Base-by-base conservation (phyloP, 176 grass and related monocot genomes). In the Puya raimondii region DNA sequence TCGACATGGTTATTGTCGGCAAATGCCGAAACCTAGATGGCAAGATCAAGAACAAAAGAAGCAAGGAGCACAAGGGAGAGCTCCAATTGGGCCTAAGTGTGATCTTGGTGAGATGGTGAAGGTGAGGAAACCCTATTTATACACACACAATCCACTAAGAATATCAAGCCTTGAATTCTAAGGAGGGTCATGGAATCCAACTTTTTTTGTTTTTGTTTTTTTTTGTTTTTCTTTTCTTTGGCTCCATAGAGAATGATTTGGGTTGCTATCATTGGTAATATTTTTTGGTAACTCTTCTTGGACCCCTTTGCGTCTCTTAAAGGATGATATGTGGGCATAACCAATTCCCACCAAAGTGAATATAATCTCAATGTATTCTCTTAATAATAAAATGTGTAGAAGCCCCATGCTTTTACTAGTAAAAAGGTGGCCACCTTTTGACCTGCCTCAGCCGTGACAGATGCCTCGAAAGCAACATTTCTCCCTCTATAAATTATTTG, bases 371-470 rank as follows among this genome's bases (percentile, higher is more conserved):
- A 47, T 48, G 76, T 79, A 82, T 85, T 89, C 79, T 71, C 70
- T 65, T 78, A 80, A 86, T 86, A 80, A 16, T 75, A 54, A 77
- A 86, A 54, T 70, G 42, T 63, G 50, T 69, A 51, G 66, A 51
- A 70, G 51, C 57, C 76, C 42, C 26, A 25, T 52, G 51, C 11
- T 50, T 51, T 66, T 57, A 23, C 47, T 59, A 76, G 8, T 8
- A 8, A 63, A 64, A 85, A 82, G 87, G 70, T 13, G 48, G 17
- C 4, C 64, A 22, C 68, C 79, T 89, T 89, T 89, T 73, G 49
- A 76, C 68, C 51, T 18, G 33, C 6, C 33, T 42, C 33, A 42
- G 0, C 4, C 33, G 4, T 42, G 33, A 42, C 33, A 42, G 33
- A 42, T 42, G 33, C 33, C 33, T 42, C 33, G 7, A 42, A 42